phyloP scores from a whole-genome alignment of 345 rosid species.

The Sisymbrium irio region DNA sequence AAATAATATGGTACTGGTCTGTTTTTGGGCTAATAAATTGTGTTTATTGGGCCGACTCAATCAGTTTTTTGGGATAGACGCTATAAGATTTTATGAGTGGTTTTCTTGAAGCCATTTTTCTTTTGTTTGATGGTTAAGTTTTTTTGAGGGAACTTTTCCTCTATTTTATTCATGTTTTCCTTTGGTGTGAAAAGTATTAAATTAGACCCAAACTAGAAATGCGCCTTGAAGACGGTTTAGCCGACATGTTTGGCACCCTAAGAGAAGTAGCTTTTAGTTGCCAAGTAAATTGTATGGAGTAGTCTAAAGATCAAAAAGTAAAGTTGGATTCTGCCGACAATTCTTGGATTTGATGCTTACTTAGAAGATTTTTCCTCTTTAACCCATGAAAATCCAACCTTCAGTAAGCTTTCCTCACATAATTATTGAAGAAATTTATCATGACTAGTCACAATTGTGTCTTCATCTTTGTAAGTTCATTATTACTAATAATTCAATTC shows the following conservation, averaged over 20 bases:
- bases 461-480: constrained; percentile 16
- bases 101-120: too few species aligned
- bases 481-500: background rate
- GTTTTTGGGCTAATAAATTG: background rate
- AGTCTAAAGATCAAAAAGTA: constrained; percentile 28
- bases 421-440: constrained; percentile 9
- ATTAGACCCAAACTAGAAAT: background rate
- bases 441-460: constrained; percentile 19
- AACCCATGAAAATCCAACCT: constrained; percentile 6
- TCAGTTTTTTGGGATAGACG: too few species aligned
- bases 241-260: constrained; percentile 14
- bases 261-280: background rate
- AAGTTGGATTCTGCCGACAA: constrained; percentile 34
- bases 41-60: constrained; percentile 1
- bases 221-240: background rate
- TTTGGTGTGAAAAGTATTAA: background rate
- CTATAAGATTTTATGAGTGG: background rate
- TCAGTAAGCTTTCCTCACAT: constrained; percentile 15
- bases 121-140: background rate
- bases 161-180: background rate
- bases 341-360: constrained; percentile 27
- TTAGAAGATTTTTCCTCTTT: background rate
- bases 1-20: background rate
- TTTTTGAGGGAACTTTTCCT: background rate
- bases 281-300: background rate